These are phyloP conservation scores for Fagopyrum homotropicum DNA, from an alignment of 148 eudicot genomes.

Conservation along the genomic window DNA sequence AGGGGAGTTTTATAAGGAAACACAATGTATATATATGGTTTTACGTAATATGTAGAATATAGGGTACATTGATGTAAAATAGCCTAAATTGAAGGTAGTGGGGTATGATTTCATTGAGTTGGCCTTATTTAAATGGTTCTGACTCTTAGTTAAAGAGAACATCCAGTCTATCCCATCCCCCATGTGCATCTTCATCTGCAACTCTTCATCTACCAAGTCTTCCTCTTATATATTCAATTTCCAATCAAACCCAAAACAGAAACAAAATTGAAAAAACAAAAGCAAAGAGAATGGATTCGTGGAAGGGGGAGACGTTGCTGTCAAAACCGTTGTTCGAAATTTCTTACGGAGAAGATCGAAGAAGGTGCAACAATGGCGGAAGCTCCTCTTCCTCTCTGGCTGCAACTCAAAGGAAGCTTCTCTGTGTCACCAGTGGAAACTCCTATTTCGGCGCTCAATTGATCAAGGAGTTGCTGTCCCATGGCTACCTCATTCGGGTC, in stretches of 20 bases:
- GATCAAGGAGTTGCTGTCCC: constrained; percentile 23
- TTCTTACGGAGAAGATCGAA: not conserved
- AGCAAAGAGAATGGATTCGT: not conserved
- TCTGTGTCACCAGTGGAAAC: constrained; percentile 28
- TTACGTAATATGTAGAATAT: too few relatives aligned
- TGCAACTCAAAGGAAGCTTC: constrained; percentile 18
- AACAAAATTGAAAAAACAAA: not conserved
- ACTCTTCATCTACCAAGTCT: constrained; percentile 7
- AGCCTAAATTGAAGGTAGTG: too few relatives aligned
- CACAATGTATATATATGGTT: too few relatives aligned
- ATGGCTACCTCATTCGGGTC: constrained; percentile 23
- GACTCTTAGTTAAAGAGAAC: constrained; percentile 14
- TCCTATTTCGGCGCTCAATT: constrained; percentile 24
- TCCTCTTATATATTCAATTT: not conserved
- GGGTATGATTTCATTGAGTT: too few relatives aligned
- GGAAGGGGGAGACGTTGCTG: constrained; percentile 11
- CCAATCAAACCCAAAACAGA: not conserved
- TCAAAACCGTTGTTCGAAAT: constrained; percentile 12
- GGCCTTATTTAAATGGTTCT: not conserved
- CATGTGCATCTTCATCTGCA: constrained; percentile 9
- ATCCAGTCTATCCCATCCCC: not conserved
- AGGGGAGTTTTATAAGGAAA: too few relatives aligned
- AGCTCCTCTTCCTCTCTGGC: not conserved
- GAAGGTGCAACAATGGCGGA: not conserved
- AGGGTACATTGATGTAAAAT: too few relatives aligned